Evolutionary conservation across 139 green algal species (phyloP), one percentile per base, ranked within the genome.

Genomic region (Chlamydomonas asymmetrica): DNA sequence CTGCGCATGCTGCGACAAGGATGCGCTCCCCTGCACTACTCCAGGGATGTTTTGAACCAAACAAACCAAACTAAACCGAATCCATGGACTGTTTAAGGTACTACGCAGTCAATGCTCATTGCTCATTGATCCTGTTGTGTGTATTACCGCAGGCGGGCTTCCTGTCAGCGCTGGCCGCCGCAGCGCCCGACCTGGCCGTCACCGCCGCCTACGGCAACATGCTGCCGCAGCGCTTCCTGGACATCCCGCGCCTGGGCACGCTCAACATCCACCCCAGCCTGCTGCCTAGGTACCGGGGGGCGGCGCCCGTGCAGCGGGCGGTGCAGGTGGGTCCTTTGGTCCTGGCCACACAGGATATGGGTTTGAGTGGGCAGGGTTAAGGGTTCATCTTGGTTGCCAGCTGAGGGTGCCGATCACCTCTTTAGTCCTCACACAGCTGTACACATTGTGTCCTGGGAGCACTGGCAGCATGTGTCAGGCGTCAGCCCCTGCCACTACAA

Each of bases 191-290:
- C 82, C 84, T 99, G 32, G 96, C 89, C 67, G 77, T 99, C 10
- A 99, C 96, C 0, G 96, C 94, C 4, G 96, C 96, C 0, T 98
- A 99, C 68, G 96, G 96, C 75, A 97, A 98, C 87, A 93, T 98
- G 74, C 87, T 99, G 41, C 96, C 96, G 1, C 76, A 87, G 48
- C 57, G 54, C 5, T 98, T 99, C 86, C 87, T 99, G 32, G 84
- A 88, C 71, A 94, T 97, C 13, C 96, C 96, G 0, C 73, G 60
- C 2, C 80, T 85, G 35, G 95, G 96, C 50, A 98, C 93, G 0
- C 88, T 99, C 54, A 99, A 99, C 89, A 94, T 99, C 67, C 96
- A 99, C 84, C 96, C 96, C 29, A 94, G 83, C 71, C 87, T 98
- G 49, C 90, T 99, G 74, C 96, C 96, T 0, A 73, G 80, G 40